Base-by-base conservation (phyloP, 345 rosid genomes). In the Eucalyptus pumila region DNA sequence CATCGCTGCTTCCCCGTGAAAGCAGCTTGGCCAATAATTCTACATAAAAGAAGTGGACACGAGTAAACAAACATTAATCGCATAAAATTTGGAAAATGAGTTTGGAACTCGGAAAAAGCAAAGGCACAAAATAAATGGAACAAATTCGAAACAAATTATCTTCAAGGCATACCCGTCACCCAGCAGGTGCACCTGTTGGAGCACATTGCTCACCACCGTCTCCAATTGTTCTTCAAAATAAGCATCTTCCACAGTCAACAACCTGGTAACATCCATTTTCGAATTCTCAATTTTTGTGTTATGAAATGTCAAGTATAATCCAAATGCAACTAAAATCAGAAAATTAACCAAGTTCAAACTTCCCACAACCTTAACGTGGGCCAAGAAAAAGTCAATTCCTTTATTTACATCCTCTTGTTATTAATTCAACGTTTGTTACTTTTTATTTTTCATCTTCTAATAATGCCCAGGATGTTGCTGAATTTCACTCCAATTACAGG, bases 151-250 rank as follows among this genome's bases (percentile, higher is more conserved):
- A 60, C 30, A 62, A 26, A 34, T 49, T 23, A 86, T 14, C 34
- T 54, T 54, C 47, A 58, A 87, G 92, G 83, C 96, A 87, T 95
- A 97, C 99, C 99, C 98, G 94, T 96, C 97, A 87, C 99, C 97
- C 21, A 95, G 90, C 88, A 94, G 91, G 86, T 94, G 99, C 92
- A 92, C 93, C 87, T 94, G 93, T 32, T 86, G 92, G 93, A 93
- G 93, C 95, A 95, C 91, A 81, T 89, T 92, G 89, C 91, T 91
- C 89, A 95, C 92, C 14, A 94, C n/a, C 86, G 94, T 51, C 58
- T 86, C 91, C 92, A 95, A 90, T 89, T 94, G 91, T 85, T 95
- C 96, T 90, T 94, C 96, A 89, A 50, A 91, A 90, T 94, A 93
- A 49, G 95, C 95, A 90, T 96, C 98, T 93, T 94, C 96, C 92